These are phyloP conservation scores for Tieghemiomyces parasiticus DNA, from an alignment of 192 early-diverging fungal species.

Conservation along the genomic window DNA sequence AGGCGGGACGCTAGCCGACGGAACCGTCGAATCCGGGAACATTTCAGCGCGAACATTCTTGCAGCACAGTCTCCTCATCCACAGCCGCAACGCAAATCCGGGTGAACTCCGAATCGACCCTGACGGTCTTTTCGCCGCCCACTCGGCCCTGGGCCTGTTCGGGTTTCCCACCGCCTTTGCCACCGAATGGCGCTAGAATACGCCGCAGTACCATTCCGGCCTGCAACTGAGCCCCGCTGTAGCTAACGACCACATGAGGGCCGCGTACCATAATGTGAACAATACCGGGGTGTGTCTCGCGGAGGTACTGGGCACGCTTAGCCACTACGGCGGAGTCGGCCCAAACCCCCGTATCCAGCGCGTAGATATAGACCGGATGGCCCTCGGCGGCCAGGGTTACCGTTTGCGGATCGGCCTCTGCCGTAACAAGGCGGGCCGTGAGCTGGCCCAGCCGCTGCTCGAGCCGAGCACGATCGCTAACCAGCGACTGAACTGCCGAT, in stretches of 20 bases:
- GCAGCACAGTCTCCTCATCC: too few species aligned
- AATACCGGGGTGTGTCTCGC: neutral
- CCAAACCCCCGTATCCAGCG: neutral
- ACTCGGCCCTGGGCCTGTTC: conserved; percentile 3
- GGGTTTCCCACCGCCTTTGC: conserved; percentile 4
- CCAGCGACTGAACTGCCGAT: neutral
- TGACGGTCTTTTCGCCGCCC: neutral
- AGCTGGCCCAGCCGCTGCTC: neutral
- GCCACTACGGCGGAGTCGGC: neutral
- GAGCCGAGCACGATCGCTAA: neutral
- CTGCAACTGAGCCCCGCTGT: neutral
- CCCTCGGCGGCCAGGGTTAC: neutral
- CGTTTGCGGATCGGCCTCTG: neutral
- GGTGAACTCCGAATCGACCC: neutral
- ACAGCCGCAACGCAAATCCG: neutral
- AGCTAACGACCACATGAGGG: neutral
- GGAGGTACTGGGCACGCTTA: neutral
- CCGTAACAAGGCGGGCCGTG: neutral
- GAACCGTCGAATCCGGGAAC: too few species aligned
- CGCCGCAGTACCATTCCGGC: neutral
- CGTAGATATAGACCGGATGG: neutral
- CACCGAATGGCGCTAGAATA: neutral
- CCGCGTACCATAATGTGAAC: neutral
- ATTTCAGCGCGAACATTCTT: too few species aligned
- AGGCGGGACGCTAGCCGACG: too few species aligned